These are phyloP conservation scores for Hypoxylon crocopeplum DNA, from an alignment of 495 filamentous ascomycete genomes.

Conservation along the genomic window DNA sequence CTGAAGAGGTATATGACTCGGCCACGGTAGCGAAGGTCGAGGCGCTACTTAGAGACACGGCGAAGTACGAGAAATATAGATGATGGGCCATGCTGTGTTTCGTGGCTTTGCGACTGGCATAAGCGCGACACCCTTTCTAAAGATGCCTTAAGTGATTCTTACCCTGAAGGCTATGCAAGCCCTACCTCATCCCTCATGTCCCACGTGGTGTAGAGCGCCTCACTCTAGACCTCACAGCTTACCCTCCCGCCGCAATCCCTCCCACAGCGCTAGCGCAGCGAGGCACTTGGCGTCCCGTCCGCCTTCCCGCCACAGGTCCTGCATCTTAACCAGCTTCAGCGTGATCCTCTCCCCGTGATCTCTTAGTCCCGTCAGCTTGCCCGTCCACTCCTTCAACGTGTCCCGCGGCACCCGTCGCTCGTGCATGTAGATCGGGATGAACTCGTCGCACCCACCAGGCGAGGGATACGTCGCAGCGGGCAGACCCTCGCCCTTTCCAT, in stretches of 20 bases:
- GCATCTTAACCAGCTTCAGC: slow-evolving; percentile 71
- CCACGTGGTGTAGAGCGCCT: no score
- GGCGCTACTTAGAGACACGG: slow-evolving; percentile 60
- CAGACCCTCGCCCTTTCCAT: slow-evolving; percentile 53
- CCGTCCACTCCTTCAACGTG: slow-evolving; percentile 72
- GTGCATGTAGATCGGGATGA: slow-evolving; percentile 78
- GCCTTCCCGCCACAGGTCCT: slow-evolving; percentile 78
- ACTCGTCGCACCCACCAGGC: slow-evolving; percentile 84
- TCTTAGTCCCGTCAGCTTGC: slow-evolving; percentile 78
- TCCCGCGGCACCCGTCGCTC: slow-evolving; percentile 69
- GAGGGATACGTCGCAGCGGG: slow-evolving; percentile 75
- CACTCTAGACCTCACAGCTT: slow-evolving; percentile 57
- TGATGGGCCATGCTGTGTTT: slow-evolving; percentile 7
- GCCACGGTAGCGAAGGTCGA: slow-evolving; percentile 69
- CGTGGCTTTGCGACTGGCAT: no score
- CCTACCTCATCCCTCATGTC: background rate
- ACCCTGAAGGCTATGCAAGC: background rate
- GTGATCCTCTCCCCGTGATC: slow-evolving; percentile 84
- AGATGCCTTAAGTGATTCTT: background rate
- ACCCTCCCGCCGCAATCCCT: slow-evolving; percentile 70
- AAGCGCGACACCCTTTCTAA: background rate
- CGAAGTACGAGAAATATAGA: slow-evolving; percentile 43
- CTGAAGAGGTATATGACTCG: slow-evolving; percentile 74
- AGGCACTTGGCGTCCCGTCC: slow-evolving; percentile 81
- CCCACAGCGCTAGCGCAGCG: slow-evolving; percentile 77